Conservation (phyloP, 345 rosid genomes). For the Clausena lansium region DNA sequence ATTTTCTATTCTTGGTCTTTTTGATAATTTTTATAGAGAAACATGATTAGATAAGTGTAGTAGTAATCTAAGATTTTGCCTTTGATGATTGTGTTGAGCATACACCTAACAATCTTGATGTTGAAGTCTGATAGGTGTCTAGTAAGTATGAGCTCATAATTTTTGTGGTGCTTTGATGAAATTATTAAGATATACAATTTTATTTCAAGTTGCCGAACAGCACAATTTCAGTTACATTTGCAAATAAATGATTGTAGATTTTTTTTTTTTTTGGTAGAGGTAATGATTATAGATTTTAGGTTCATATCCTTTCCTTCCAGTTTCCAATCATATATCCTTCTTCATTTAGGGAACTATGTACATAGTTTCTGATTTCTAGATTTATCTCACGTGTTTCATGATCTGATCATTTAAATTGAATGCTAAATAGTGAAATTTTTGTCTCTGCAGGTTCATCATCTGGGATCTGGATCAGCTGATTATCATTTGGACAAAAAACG, state of each 20-base stretch:
- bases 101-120: no score
- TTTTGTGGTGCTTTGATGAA: background rate
- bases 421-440: background rate
- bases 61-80: no score
- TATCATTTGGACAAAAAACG: background rate
- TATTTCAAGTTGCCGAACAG: background rate
- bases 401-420: background rate
- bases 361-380: background rate
- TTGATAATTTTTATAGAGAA: no score
- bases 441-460: conserved; percentile 4
- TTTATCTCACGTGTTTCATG: background rate
- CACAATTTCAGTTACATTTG: background rate
- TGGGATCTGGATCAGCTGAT: background rate
- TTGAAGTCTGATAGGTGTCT: no score
- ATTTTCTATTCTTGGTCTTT: no score
- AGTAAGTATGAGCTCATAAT: background rate
- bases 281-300: background rate
- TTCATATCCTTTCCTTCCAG: background rate
- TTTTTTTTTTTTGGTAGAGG: no score
- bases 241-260: background rate
- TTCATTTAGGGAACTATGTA: background rate
- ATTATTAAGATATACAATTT: background rate
- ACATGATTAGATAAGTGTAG: no score
- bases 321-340: background rate
- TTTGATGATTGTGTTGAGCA: background rate